phyloP scores from a whole-genome alignment of 2,329 filamentous ascomycete species.

The Hirsutella minnesotensis region DNA sequence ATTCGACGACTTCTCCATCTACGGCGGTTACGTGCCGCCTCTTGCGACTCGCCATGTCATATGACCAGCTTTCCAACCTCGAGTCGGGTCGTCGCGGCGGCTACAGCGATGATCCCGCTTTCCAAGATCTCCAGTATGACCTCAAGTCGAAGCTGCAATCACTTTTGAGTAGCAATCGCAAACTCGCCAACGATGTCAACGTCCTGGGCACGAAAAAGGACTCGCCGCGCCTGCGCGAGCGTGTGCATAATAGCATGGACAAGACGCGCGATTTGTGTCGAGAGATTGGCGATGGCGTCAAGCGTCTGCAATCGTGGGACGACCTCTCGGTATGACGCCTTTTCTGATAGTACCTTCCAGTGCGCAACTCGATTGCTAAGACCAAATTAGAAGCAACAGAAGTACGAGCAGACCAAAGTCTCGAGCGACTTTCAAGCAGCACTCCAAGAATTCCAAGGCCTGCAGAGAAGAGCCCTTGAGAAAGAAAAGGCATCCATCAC shows the following conservation, averaged over 20 bases:
- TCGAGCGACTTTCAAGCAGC: constrained; percentile 86
- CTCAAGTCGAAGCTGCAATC: constrained; percentile 84
- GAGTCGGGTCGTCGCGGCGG: constrained; percentile 64
- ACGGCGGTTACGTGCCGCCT: neutral
- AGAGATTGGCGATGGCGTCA: constrained; percentile 84
- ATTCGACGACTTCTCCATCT: neutral
- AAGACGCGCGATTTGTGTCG: constrained; percentile 82
- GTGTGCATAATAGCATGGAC: constrained; percentile 77
- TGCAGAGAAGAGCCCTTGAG: constrained; percentile 84
- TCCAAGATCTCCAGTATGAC: constrained; percentile 68
- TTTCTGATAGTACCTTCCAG: no score
- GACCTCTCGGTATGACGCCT: constrained; percentile 57
- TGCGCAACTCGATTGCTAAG: neutral
- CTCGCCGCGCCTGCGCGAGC: constrained; percentile 79
- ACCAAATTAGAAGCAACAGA: constrained; percentile 65
- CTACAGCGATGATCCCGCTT: constrained; percentile 89
- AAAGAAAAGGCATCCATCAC: constrained; percentile 81
- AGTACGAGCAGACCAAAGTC: constrained; percentile 91
- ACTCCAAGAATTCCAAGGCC: constrained; percentile 78
- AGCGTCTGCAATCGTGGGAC: constrained; percentile 80
- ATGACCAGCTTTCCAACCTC: constrained; percentile 72
- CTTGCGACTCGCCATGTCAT: constrained; percentile 55
- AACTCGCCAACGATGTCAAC: constrained; percentile 71
- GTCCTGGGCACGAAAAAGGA: constrained; percentile 84
- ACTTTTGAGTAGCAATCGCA: constrained; percentile 77